Base-by-base conservation (phyloP, 2,329 filamentous ascomycete species). In the Phaeosphaeria sp. region DNA sequence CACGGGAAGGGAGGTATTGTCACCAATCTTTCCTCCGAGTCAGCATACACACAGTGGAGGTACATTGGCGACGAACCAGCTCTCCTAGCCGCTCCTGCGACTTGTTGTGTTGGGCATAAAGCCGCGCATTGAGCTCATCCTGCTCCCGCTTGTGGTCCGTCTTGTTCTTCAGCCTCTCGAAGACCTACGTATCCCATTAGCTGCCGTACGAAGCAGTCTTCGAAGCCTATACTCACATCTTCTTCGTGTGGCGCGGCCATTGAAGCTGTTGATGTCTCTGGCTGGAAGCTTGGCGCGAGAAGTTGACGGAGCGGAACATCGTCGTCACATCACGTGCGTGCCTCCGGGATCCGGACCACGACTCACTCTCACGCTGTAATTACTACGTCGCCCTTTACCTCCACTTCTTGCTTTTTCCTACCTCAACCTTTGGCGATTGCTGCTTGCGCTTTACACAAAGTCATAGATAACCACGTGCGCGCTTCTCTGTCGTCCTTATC, bases 1-100 rank as follows among this genome's bases (percentile, higher is more conserved):
- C 69, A 95, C 91, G 42, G 95, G 94, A 56, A 95, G 87, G 44
- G 91, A 91, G 65, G 90, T 89, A 77, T 98, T 96, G 78, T 90
- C 86, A 65, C 88, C 85, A 71, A 96, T 85, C 90, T 93, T 59
- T 58, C 21, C 44, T 27, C 15, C 21, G 42, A 15, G 25, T 68
- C 33, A 68, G 60, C 18, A 39, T 36, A 36, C 27, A 27, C 17
- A 23, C 25, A 39, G 52, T 21, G 23, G 41, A 46, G 46, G 43
- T 25, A 46, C 52, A 56, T 49, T 58, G 25, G 22, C 48, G 43
- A 11, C 81, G 58, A 80, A 91, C 89, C 79, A 92, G 77, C 74
- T 91, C 87, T 39, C 81, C 83, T 54, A 90, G 81, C 54, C 88
- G 82, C 65, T 84, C 77, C 72, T 91, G 87, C 20, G 87, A 84